Evolutionary conservation across 257 asterid genomes (phyloP), one percentile per base, ranked within the genome.

Genomic region (Capsicum pubescens): DNA sequence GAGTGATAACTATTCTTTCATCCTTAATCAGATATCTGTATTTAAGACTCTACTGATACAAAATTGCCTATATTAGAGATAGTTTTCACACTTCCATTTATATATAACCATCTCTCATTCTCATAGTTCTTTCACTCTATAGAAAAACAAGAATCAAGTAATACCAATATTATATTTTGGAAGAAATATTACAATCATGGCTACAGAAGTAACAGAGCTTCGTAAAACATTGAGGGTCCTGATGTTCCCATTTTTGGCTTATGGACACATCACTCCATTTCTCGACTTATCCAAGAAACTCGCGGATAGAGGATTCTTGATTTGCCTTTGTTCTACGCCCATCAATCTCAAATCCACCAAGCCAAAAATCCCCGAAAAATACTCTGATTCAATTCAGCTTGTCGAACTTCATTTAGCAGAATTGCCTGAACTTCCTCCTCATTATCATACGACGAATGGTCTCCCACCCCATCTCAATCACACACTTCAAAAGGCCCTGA

Each of bases 371-470:
- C 79, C 86, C 2, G 67, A 84, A 2, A 88, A 84, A 11, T 84
- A 60, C 52, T 79, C 82, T 16, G 19, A 9, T 15, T 78, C 88
- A 2, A 87, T 91, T 21, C 84, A 57, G 4, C 80, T 89, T 1
- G 84, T 90, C 0, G 89, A 90, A 48, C 87, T 90, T 58, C 87
- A 83, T 48, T 88, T 91, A 9, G 88, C 93, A 0, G 19, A 86
- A 39, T 21, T 48, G 2, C 86, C 79, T 0, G 80, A 74, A 4
- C 91, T 90, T 60, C 90, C 87, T 7, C 80, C 91, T 42, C 55
- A 74, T 83, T 82, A 42, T 84, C 93, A 91, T 89, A 90, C 94
- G 60, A 90, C 94, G 68, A 91, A 91, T 78, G 93, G 90, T 85
- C 92, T 92, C 66, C 92, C 92, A 3, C 89, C 90, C 16, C 70